Conservation (phyloP, 2,329 filamentous ascomycete species). For the Penicillium decumbens region DNA sequence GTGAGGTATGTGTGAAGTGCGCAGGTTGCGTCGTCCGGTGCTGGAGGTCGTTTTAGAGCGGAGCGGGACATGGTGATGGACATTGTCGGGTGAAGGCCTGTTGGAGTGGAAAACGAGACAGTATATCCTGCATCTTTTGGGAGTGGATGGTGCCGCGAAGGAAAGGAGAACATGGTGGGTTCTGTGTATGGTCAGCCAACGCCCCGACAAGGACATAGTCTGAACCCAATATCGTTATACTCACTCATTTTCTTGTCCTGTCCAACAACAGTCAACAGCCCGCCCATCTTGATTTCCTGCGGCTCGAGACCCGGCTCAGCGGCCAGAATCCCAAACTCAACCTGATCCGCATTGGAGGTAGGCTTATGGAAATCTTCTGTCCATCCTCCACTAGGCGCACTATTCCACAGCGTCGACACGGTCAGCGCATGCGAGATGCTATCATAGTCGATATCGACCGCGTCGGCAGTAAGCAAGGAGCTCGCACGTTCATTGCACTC, state of each 20-base stretch:
- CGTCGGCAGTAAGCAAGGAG: constrained; percentile 52
- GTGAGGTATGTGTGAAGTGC: constrained; percentile 75
- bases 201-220: neutral
- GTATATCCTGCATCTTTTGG: constrained; percentile 53
- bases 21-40: constrained; percentile 54
- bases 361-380: constrained; percentile 41
- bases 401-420: constrained; percentile 59
- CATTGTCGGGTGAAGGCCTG: constrained; percentile 78
- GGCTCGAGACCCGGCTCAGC: constrained; percentile 55
- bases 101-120: constrained; percentile 62
- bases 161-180: constrained; percentile 76
- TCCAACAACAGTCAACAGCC: constrained; percentile 72
- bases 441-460: constrained; percentile 75
- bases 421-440: constrained; percentile 61
- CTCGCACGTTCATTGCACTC: constrained; percentile 51
- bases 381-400: constrained; percentile 42
- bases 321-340: constrained; percentile 77
- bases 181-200: constrained; percentile 41
- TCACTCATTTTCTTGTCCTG: constrained; percentile 64
- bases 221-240: constrained; percentile 13
- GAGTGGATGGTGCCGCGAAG: constrained; percentile 67
- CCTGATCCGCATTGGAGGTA: constrained; percentile 45
- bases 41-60: constrained; percentile 47
- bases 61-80: constrained; percentile 58
- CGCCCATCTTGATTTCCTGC: constrained; percentile 73